Percentiles rank a stretch among this genome's conserved stretches.
Conservation (phyloP, 2,329 filamentous ascomycete species). For the Ophiostoma montium region DNA sequence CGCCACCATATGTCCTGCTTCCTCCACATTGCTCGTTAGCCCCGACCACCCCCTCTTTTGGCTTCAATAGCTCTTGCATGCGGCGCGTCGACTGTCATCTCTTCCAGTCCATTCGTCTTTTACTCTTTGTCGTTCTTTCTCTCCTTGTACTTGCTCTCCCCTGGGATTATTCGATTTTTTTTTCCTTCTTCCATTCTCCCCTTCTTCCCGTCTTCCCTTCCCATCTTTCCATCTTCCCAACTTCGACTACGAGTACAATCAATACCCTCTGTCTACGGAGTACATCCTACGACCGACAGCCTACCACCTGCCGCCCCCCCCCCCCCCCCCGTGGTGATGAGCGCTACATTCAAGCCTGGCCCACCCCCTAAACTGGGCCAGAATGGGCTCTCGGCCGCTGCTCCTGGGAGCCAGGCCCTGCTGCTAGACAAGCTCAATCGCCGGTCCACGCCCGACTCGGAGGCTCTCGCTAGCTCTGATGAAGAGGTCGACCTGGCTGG, state of each 20-base stretch:
- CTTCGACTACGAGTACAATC: too few species aligned
- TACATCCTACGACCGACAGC: too few species aligned
- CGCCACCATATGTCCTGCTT: neutral
- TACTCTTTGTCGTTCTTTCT: neutral
- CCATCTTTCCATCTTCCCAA: too few species aligned
- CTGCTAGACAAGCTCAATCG: constrained; percentile 66
- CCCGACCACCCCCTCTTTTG: constrained; percentile 1
- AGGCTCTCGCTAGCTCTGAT: constrained; percentile 85
- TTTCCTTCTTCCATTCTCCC: neutral
- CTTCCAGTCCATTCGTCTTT: neutral
- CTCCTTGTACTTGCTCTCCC: neutral
- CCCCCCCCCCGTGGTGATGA: constrained; percentile 28
- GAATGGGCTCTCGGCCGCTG: constrained; percentile 28
- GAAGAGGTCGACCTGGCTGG: constrained; percentile 62
- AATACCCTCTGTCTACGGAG: too few species aligned
- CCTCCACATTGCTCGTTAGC: neutral
- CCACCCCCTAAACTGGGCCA: constrained; percentile 37
- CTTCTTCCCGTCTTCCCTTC: neutral
- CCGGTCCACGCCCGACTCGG: constrained; percentile 83
- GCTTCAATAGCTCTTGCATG: constrained; percentile 7
- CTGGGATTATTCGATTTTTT: neutral
- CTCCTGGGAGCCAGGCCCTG: constrained; percentile 47
- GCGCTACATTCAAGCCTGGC: constrained; percentile 35
- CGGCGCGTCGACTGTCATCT: constrained; percentile 2
- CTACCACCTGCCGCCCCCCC: neutral